Conservation (phyloP, 352 stramenopile species). For the Phytophthora vignae region DNA sequence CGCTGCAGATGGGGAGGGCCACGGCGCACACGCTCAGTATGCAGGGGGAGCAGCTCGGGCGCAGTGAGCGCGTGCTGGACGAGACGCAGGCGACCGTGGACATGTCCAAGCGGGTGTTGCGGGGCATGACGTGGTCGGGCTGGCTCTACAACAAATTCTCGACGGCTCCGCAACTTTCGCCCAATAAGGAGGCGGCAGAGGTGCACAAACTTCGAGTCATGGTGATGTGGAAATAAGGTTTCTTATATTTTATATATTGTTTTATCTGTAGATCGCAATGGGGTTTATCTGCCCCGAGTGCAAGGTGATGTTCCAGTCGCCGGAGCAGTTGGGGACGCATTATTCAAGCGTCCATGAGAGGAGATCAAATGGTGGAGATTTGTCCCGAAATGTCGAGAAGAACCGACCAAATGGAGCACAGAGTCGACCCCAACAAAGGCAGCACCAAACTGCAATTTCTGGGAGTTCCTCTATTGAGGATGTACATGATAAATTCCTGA, state of each 20-base stretch:
- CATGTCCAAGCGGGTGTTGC: slow-evolving; percentile 66
- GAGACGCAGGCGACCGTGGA: slow-evolving; percentile 68
- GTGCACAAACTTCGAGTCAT: slow-evolving; percentile 10
- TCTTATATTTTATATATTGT: neutral
- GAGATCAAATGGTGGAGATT: neutral
- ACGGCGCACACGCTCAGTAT: slow-evolving; percentile 73
- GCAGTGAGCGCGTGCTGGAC: slow-evolving; percentile 63
- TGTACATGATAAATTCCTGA: slow-evolving; percentile 56
- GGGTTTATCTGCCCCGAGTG: slow-evolving; percentile 89
- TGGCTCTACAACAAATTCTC: slow-evolving; percentile 84
- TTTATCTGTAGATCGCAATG: slow-evolving; percentile 68
- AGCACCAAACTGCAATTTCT: slow-evolving; percentile 9
- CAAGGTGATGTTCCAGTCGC: slow-evolving; percentile 69
- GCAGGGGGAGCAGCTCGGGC: slow-evolving; percentile 71
- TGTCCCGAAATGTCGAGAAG: neutral
- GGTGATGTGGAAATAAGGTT: neutral
- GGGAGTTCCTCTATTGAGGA: slow-evolving; percentile 19
- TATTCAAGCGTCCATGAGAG: slow-evolving; percentile 61
- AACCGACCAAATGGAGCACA: slow-evolving; percentile 3
- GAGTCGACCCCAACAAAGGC: neutral
- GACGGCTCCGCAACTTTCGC: slow-evolving; percentile 33
- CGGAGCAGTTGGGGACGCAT: slow-evolving; percentile 62
- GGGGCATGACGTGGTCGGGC: slow-evolving; percentile 81
- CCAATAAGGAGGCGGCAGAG: slow-evolving; percentile 1
- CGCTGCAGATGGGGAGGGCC: slow-evolving; percentile 54